Base-by-base conservation (phyloP, 768 basidiomycete species). In the Phaeolepiota aurea region DNA sequence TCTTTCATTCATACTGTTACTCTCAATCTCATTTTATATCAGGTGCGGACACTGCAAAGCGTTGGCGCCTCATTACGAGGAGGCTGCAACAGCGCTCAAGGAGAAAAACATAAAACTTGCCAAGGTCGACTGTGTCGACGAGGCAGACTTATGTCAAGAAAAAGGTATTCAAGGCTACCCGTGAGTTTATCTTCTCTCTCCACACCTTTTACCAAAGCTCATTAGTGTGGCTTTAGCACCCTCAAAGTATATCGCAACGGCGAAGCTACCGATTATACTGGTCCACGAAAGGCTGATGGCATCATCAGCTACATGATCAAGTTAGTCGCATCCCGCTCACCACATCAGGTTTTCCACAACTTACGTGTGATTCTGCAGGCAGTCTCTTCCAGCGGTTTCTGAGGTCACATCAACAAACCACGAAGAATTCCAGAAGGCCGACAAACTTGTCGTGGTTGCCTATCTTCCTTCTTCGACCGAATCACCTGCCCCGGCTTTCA, bases 41-140 rank as follows among this genome's bases (percentile, higher is more conserved):
- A 87, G 86, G 87, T 93, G 90, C 58, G 90, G 91, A 34, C 92
- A 96, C 67, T 96, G 93, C 73, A 94, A 94, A 56, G 87, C 90
- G 22, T 74, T 96, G 40, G 91, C 90, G 15, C 92, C 92, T 40
- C 83, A 94, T 48, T 94, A 93, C 50, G 89, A 93, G 58, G 82
- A 87, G 59, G 94, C 96, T 3, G 92, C 96, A 1, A 94, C 93
- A 9, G 68, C 78, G 23, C 80, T 99, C 61, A 96, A 94, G 68
- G 84, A 82, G 48, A 87, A 82, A 59, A 72, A 72, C 61, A 89
- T 99, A 66, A 85, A 85, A 60, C 64, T 99, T 40, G 92, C 92
- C 49, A 94, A 97, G 58, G 93, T 98, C 38, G 91, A 98, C 70
- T 98, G 94, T 61, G 94, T 96, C 33, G 92, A 88, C 48, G 72